These are phyloP conservation scores for Solanum virginianum DNA, from an alignment of 257 asterid species.

Conservation along the genomic window DNA sequence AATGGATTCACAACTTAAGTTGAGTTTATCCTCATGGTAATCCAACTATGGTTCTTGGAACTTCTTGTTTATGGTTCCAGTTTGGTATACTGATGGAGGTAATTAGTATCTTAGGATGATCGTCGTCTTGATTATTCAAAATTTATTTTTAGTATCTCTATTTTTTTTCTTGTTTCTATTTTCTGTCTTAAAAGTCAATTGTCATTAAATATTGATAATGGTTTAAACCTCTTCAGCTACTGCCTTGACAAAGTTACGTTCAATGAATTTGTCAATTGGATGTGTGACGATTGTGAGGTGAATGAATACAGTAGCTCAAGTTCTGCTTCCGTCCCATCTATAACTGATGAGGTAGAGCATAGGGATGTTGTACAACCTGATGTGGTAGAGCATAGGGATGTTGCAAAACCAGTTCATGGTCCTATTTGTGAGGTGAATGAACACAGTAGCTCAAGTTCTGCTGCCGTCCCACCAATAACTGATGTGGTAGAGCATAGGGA, in stretches of 20 bases:
- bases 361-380: background rate
- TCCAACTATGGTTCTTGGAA: background rate
- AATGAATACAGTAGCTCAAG: background rate
- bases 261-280: conserved; percentile 6
- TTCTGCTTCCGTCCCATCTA: background rate
- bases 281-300: conserved; percentile 1
- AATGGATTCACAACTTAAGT: too few species aligned
- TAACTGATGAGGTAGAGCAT: background rate
- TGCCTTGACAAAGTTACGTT: conserved; percentile 2
- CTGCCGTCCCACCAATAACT: background rate
- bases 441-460: too few species aligned
- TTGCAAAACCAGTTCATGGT: conserved; percentile 10
- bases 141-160: background rate
- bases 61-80: background rate
- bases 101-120: background rate
- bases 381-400: too few species aligned
- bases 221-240: conserved; percentile 1
- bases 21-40: too few species aligned
- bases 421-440: conserved; percentile 54
- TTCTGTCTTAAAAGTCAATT: background rate
- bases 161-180: background rate
- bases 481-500: background rate
- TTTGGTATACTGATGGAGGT: background rate
- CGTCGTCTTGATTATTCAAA: background rate
- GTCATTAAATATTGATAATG: background rate